A percentile compares a stretch with the other conserved stretches of the same genome.
These are phyloP conservation scores for Colletotrichum navitas DNA, from an alignment of 2,329 filamentous ascomycete species.

Conservation along the genomic window DNA sequence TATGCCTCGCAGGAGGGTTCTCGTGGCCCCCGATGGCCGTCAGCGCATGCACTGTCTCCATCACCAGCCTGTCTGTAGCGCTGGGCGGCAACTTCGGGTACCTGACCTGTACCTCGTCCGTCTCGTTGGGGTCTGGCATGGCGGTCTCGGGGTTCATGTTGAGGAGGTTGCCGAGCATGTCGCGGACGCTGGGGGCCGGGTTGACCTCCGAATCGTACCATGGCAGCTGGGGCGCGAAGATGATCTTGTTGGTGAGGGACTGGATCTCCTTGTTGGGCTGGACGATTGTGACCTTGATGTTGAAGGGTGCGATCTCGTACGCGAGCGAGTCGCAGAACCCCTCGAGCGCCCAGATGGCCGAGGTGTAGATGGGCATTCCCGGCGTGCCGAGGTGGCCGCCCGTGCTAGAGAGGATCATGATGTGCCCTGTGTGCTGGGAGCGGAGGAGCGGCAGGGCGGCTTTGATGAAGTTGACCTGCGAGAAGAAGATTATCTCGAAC, in stretches of 20 bases:
- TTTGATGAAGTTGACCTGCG: slow-evolving; percentile 95
- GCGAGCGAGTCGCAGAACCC: slow-evolving; percentile 96
- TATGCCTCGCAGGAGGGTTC: slow-evolving; percentile 93
- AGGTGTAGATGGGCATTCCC: slow-evolving; percentile 90
- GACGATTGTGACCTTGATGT: slow-evolving; percentile 94
- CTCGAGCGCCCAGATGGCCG: slow-evolving; percentile 93
- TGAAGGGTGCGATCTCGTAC: slow-evolving; percentile 97
- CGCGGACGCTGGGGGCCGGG: slow-evolving; percentile 83
- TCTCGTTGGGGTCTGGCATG: slow-evolving; percentile 50
- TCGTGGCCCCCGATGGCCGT: slow-evolving; percentile 95
- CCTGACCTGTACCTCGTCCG: slow-evolving; percentile 67
- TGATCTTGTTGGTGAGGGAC: slow-evolving; percentile 87
- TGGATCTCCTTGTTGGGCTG: slow-evolving; percentile 95
- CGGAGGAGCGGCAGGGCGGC: slow-evolving; percentile 85
- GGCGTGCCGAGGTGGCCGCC: slow-evolving; percentile 94
- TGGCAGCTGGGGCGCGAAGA: slow-evolving; percentile 82
- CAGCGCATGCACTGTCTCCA: slow-evolving; percentile 91
- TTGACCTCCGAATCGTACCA: slow-evolving; percentile 75
- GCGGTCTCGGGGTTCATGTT: slow-evolving; percentile 79
- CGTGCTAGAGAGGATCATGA: slow-evolving; percentile 90
- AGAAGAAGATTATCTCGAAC: slow-evolving; percentile 96
- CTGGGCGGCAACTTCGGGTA: slow-evolving; percentile 79
- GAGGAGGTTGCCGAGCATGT: slow-evolving; percentile 84
- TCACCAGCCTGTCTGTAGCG: slow-evolving; percentile 79
- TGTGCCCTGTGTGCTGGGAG: slow-evolving; percentile 85